Evolutionary conservation across 192 early-diverging fungal species (phyloP).

Genomic region (Backusella parvicylindrica): DNA sequence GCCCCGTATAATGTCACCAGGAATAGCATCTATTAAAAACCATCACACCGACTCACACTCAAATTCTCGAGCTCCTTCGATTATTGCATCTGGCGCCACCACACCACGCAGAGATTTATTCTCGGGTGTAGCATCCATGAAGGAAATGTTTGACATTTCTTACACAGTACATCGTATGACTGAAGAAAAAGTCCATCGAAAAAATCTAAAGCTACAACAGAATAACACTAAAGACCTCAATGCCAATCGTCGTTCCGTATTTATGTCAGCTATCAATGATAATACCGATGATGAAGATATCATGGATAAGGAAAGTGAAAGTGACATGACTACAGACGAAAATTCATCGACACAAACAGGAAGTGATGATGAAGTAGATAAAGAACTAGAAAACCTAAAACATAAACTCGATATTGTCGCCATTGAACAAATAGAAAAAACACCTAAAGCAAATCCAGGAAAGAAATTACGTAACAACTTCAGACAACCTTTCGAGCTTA

Average conservation of each 20-base stretch:
- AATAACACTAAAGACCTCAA: neutral
- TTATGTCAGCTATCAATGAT: neutral
- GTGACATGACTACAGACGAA: conserved; percentile 1
- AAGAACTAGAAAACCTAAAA: neutral
- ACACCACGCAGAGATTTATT: conserved; percentile 12
- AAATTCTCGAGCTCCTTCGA: conserved; percentile 5
- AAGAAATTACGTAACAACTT: neutral
- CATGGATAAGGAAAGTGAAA: neutral
- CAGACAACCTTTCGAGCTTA: conserved; percentile 16
- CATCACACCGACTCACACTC: neutral
- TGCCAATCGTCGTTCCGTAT: neutral
- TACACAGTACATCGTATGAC: conserved; percentile 72
- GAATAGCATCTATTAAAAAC: neutral
- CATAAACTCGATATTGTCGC: neutral
- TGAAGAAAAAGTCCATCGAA: conserved; percentile 44
- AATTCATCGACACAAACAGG: neutral
- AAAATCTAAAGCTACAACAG: neutral
- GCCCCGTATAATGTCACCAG: neutral
- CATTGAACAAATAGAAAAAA: neutral
- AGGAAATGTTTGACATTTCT: conserved; percentile 71
- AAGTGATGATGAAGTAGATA: neutral
- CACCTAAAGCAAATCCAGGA: neutral
- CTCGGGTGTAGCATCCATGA: conserved; percentile 44
- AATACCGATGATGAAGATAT: conserved; percentile 11
- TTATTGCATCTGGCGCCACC: neutral